phyloP scores from a whole-genome alignment of 176 grass and related monocot genomes.

The Cenchrus fungigraminus region DNA sequence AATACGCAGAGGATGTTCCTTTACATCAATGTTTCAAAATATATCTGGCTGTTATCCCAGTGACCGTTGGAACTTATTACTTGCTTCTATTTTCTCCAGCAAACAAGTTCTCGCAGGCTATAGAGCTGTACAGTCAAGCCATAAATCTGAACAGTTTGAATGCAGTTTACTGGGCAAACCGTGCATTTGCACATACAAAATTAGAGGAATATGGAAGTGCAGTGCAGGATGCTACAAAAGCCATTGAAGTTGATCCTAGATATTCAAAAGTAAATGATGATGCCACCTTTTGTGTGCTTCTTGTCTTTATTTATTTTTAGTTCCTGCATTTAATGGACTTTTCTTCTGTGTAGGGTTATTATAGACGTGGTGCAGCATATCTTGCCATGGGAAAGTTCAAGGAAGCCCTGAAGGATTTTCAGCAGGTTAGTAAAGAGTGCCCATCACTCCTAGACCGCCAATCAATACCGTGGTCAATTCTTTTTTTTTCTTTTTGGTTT shows the following conservation, averaged over 20 bases:
- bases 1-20: not conserved
- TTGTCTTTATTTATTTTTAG: not conserved
- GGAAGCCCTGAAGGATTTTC: constrained; percentile 95
- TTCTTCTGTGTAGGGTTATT: constrained; percentile 69
- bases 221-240: constrained; percentile 78
- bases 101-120: constrained; percentile 88
- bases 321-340: constrained; percentile 16
- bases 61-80: constrained; percentile 4
- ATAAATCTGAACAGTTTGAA: constrained; percentile 76
- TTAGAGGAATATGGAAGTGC: constrained; percentile 95
- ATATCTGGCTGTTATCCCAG: no score
- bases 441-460: not conserved
- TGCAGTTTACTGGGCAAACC: constrained; percentile 92
- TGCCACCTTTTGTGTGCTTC: constrained; percentile 14
- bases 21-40: constrained; percentile 13
- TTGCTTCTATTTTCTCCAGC: constrained; percentile 39
- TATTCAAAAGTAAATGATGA: constrained; percentile 72
- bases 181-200: constrained; percentile 89
- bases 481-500: not conserved
- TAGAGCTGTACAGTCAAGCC: constrained; percentile 79
- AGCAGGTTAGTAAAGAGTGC: constrained; percentile 54
- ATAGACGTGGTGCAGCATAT: constrained; percentile 79
- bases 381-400: constrained; percentile 98
- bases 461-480: not conserved
- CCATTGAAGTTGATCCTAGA: constrained; percentile 79